Base-by-base conservation (phyloP, 805 yeast species). In the Spathaspora hagerdaliae region DNA sequence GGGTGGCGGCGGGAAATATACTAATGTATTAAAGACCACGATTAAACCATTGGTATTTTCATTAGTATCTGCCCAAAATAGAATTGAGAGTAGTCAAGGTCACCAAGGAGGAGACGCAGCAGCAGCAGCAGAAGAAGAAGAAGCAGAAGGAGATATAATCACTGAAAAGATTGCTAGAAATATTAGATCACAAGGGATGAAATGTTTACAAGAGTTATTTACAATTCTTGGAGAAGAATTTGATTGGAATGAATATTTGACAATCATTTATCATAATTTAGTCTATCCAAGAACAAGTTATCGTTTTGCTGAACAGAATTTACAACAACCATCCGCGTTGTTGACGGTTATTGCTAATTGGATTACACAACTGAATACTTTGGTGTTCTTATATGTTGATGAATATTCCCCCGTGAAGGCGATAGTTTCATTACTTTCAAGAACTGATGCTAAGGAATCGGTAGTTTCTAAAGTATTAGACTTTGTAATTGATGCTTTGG, bases 241-340 rank as follows among this genome's bases (percentile, higher is more conserved):
- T 43, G 62, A 77, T 32, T 90, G 97, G 96, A 55, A 48, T 6
- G 50, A 57, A 6, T 74, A 74, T 50, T 72, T 78, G 14, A 67
- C 68, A 11, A 53, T 63, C 1, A 77, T 94, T 10, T 85, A 78
- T 56, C 59, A 63, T 3, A 58, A 68, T 24, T 69, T 89, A 19
- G 68, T 92, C 11, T 55, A 61, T 15, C 90, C 96, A 7, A 78
- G 95, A 56, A 69, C 49, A 1, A 69, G 74, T 10, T 2, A 19
- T 19, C 24, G 24, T 19, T 92, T 92, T 62, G 84, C 84, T 3
- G 75, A 67, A 36, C 96, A 86, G 55, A 94, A 92, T 60, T 69
- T 85, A 31, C 95, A 89, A 58, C 89, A 85, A 55, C 83, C 92
- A 0, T 89, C 97, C 0, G 77, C 96, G 0, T 60, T 92, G 38